Evolutionary conservation across 768 basidiomycete genomes (phyloP).

Genomic region (Neoboletus magnificus): DNA sequence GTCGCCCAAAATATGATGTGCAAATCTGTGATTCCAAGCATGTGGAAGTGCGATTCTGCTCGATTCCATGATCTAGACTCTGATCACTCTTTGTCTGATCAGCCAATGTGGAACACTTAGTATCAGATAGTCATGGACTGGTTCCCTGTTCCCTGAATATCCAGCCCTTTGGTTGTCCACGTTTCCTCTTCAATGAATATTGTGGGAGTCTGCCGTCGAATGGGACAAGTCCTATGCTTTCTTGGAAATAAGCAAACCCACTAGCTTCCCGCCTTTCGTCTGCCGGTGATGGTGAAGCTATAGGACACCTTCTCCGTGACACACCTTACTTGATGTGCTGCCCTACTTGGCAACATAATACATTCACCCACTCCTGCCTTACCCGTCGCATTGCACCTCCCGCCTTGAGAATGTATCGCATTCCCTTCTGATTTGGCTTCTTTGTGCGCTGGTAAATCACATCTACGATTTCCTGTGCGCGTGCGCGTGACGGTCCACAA

Average conservation of each 20-base stretch:
- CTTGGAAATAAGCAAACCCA: background rate
- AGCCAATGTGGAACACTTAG: background rate
- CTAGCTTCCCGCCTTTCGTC: background rate
- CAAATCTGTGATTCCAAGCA: background rate
- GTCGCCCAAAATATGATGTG: background rate
- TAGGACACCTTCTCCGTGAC: background rate
- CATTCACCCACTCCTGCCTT: background rate
- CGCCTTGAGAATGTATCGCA: background rate
- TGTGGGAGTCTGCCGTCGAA: background rate
- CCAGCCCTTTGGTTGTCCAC: background rate
- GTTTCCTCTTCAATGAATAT: background rate
- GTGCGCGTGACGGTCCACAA: too few relatives aligned
- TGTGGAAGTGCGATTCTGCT: background rate
- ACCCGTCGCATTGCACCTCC: too few relatives aligned
- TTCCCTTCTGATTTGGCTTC: background rate
- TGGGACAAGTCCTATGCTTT: background rate
- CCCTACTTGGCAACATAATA: background rate
- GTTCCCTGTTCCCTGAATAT: background rate
- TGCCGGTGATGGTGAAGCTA: too few relatives aligned
- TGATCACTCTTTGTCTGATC: background rate
- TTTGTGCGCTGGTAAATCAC: background rate
- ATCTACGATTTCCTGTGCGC: background rate
- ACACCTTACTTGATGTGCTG: background rate
- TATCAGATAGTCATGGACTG: background rate
- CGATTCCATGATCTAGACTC: background rate